phyloP scores from a whole-genome alignment of 768 basidiomycete species.

The Tephrocybe sp. region DNA sequence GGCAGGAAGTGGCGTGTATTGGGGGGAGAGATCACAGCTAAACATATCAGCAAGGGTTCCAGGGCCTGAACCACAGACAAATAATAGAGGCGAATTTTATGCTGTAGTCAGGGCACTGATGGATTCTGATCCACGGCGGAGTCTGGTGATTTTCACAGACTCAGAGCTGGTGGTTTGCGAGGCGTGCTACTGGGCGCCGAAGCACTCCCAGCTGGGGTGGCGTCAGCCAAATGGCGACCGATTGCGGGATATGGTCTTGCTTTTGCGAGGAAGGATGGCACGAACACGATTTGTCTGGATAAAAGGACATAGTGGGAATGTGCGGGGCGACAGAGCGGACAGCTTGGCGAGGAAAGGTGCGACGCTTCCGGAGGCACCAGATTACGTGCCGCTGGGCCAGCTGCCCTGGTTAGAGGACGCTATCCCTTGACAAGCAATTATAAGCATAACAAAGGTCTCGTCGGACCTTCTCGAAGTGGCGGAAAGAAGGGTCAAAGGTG shows the following conservation, averaged over 20 bases:
- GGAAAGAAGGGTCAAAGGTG: no score
- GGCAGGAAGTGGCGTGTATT: constrained; percentile 9
- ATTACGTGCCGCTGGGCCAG: not conserved
- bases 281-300: constrained; percentile 2
- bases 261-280: not conserved
- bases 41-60: constrained; percentile 3
- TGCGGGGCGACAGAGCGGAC: not conserved
- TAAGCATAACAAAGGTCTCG: no score
- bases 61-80: not conserved
- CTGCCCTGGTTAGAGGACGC: not conserved
- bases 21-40: not conserved
- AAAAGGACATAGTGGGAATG: constrained; percentile 3
- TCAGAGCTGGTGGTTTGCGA: constrained; percentile 25
- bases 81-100: not conserved
- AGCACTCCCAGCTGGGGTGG: constrained; percentile 25
- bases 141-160: not conserved
- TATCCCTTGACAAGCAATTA: no score
- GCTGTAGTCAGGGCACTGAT: not conserved
- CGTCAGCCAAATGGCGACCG: constrained; percentile 19
- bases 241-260: constrained; percentile 24
- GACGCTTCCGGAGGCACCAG: not conserved
- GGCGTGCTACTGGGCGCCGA: constrained; percentile 34
- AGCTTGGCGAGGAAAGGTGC: not conserved
- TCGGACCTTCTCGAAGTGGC: no score
- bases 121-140: not conserved